These are phyloP conservation scores for Cynanchum wilfordii DNA, from an alignment of 257 asterid species.

Conservation along the genomic window DNA sequence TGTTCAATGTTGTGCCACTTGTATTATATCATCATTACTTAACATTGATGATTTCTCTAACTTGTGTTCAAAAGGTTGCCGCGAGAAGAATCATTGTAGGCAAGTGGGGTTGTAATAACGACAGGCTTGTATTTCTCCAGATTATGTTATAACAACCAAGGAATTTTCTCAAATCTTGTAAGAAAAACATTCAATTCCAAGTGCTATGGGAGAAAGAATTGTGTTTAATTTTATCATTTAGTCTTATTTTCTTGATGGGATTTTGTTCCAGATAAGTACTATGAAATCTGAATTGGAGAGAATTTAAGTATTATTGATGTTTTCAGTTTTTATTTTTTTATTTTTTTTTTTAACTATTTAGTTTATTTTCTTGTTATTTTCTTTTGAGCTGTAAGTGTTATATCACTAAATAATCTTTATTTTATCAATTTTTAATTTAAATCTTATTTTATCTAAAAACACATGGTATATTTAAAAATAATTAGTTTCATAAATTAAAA, in stretches of 20 bases:
- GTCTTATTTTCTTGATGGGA: conserved; percentile 13
- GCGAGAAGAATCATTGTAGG: conserved; percentile 73
- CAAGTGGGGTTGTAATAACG: conserved; percentile 91
- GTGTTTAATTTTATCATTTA: background rate
- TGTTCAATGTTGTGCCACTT: background rate
- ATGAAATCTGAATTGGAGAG: conserved; percentile 57
- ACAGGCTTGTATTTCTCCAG: conserved; percentile 87
- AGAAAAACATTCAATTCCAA: conserved; percentile 14
- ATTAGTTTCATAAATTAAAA: too few relatives aligned
- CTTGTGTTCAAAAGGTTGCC: conserved; percentile 46
- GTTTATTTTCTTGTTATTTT: too few relatives aligned
- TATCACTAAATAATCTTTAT: too few relatives aligned
- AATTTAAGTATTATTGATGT: too few relatives aligned
- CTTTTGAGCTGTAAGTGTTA: too few relatives aligned
- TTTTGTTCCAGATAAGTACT: conserved; percentile 44
- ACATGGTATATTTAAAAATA: too few relatives aligned
- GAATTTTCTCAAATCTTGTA: conserved; percentile 58
- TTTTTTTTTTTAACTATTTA: too few relatives aligned
- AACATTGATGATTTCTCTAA: conserved; percentile 1
- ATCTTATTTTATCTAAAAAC: too few relatives aligned
- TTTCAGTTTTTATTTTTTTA: too few relatives aligned
- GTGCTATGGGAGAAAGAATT: background rate
- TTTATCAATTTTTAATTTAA: too few relatives aligned
- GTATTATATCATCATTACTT: background rate
- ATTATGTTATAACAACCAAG: conserved; percentile 67